Evolutionary conservation across 768 basidiomycete genomes (phyloP).

Genomic region (Leccinum uliginosum): DNA sequence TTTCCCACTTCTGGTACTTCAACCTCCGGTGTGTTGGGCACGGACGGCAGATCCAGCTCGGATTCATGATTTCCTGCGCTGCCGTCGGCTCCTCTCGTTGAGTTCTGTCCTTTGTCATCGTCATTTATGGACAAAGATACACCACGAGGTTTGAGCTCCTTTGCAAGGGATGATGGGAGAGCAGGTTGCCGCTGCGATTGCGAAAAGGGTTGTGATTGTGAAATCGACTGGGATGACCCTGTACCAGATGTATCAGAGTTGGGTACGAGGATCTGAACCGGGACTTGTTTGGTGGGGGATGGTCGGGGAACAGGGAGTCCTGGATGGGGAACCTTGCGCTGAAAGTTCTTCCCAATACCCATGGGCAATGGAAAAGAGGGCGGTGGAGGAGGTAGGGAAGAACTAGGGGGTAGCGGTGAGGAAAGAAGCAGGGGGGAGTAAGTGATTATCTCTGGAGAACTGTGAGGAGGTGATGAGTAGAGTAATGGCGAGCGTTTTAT

Average conservation of each 20-base stretch:
- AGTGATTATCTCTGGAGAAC: slow-evolving; percentile 6
- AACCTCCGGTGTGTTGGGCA: slow-evolving; percentile 6
- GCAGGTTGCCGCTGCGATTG: slow-evolving; percentile 29
- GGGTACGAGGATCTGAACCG: slow-evolving; percentile 46
- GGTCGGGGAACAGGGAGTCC: slow-evolving; percentile 30
- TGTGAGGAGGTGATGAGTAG: slow-evolving; percentile 3
- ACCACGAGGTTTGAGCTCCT: slow-evolving; percentile 17
- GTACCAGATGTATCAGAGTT: slow-evolving; percentile 50
- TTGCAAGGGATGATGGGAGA: slow-evolving; percentile 18
- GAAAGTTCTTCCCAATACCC: slow-evolving; percentile 25
- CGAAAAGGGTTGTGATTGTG: slow-evolving; percentile 24
- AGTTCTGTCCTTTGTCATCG: neutral
- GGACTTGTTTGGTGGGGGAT: slow-evolving; percentile 28
- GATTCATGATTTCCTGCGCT: neutral
- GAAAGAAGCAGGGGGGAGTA: slow-evolving; percentile 6
- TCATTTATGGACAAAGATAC: slow-evolving; percentile 8
- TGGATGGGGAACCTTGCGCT: slow-evolving; percentile 48
- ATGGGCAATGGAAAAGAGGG: slow-evolving; percentile 5
- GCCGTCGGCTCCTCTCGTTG: neutral
- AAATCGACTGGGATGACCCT: slow-evolving; percentile 31
- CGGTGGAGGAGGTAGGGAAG: slow-evolving; percentile 7
- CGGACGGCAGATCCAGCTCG: neutral
- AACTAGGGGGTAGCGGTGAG: slow-evolving; percentile 12
- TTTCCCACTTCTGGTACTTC: slow-evolving; percentile 10
- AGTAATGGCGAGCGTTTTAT: slow-evolving; percentile 3